Conservation (phyloP, 2,329 filamentous ascomycete species). For the Neoascochyta sp. region DNA sequence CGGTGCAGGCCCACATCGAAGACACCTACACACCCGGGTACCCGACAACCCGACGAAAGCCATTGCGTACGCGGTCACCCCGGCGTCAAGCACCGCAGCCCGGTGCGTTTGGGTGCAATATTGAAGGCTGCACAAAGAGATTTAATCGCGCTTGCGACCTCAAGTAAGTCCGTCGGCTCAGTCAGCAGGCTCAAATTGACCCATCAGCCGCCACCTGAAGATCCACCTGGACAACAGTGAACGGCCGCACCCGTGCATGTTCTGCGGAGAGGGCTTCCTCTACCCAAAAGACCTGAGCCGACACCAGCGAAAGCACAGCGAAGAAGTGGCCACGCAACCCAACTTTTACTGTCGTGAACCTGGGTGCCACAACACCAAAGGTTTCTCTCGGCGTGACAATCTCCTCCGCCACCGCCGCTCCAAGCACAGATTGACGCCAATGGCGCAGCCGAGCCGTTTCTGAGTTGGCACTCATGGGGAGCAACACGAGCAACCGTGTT, state of each 20-base stretch:
- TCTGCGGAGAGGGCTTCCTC: conserved; percentile 31
- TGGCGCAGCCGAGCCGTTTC: too few relatives aligned
- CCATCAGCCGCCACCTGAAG: conserved; percentile 31
- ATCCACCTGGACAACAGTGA: conserved; percentile 23
- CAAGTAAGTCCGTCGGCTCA: conserved; percentile 26
- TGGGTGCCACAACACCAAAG: conserved; percentile 25
- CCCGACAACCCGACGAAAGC: conserved; percentile 5
- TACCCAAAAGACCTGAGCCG: conserved; percentile 36
- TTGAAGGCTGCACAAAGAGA: conserved; percentile 18
- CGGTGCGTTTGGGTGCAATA: conserved; percentile 24
- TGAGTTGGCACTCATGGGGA: too few relatives aligned
- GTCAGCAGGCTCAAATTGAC: conserved; percentile 7
- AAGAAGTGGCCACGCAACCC: conserved; percentile 8
- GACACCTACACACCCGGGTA: conserved; percentile 31
- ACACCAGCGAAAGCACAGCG: conserved; percentile 27
- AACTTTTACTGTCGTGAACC: conserved; percentile 21
- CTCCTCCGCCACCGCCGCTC: conserved; percentile 32
- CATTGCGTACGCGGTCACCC: too few relatives aligned
- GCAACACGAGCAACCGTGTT: too few relatives aligned
- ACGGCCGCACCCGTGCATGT: conserved; percentile 30
- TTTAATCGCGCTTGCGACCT: conserved; percentile 35
- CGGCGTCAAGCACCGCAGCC: conserved; percentile 24
- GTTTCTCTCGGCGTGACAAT: conserved; percentile 37
- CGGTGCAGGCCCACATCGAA: conserved; percentile 25
- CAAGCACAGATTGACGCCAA: too few relatives aligned